Conservation (phyloP, 2,329 filamentous ascomycete genomes). For the Elsinoe fawcettii region DNA sequence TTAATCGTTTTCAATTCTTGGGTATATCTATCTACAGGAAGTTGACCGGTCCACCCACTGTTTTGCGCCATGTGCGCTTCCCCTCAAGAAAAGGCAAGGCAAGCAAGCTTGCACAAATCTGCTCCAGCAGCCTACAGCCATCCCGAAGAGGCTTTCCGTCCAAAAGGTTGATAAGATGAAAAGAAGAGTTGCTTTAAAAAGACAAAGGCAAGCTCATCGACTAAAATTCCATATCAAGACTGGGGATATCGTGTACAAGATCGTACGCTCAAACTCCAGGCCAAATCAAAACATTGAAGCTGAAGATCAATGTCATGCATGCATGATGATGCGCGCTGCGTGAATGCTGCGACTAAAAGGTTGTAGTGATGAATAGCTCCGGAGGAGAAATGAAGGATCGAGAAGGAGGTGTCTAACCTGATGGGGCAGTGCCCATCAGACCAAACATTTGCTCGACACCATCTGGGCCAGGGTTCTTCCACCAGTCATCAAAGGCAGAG, state of each 20-base stretch:
- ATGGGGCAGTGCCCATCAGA: slow-evolving; percentile 11
- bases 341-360: slow-evolving; percentile 9
- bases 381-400: neutral
- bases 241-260: neutral
- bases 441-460: slow-evolving; percentile 74
- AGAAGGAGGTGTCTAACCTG: neutral
- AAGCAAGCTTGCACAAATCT: slow-evolving; percentile 11
- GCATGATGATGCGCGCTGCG: slow-evolving; percentile 8
- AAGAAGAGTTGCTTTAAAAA: neutral
- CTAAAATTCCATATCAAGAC: neutral
- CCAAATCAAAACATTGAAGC: slow-evolving; percentile 8
- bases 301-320: slow-evolving; percentile 13
- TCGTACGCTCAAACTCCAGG: slow-evolving; percentile 3
- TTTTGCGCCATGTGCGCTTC: neutral
- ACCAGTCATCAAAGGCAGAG: slow-evolving; percentile 69
- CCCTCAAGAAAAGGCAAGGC: neutral
- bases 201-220: neutral
- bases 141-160: neutral
- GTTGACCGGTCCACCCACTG: neutral
- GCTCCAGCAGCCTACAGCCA: neutral
- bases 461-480: slow-evolving; percentile 63
- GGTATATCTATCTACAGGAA: slow-evolving; percentile 7
- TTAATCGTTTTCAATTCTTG: neutral
- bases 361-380: neutral
- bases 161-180: neutral